A percentile compares a stretch with the other conserved stretches of the same genome.
These are phyloP conservation scores for Taiozyma sp. DNA, from an alignment of 1,139 yeast species.

Conservation along the genomic window DNA sequence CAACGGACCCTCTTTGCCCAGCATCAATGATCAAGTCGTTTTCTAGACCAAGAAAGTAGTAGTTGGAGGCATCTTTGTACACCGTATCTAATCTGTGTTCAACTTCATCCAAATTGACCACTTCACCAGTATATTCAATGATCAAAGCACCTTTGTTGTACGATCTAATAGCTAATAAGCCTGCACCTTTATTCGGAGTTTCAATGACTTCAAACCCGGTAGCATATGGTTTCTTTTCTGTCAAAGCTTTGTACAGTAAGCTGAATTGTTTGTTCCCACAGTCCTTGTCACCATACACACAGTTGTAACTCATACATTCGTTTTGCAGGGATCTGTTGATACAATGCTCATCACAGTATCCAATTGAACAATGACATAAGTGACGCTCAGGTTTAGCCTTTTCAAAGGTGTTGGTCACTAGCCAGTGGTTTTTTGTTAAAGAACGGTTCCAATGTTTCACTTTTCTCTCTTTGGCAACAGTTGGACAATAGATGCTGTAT, in stretches of 20 bases:
- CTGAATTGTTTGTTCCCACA: conserved; percentile 37
- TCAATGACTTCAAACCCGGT: conserved; percentile 30
- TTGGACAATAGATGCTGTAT: conserved; percentile 31
- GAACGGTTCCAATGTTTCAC: conserved; percentile 27
- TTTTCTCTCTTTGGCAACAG: conserved; percentile 19
- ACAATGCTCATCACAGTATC: conserved; percentile 31
- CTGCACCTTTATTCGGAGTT: conserved; percentile 32
- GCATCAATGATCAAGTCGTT: conserved; percentile 35
- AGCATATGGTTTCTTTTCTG: conserved; percentile 23
- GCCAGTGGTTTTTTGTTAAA: conserved; percentile 24
- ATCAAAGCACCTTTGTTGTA: conserved; percentile 33
- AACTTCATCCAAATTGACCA: conserved; percentile 27
- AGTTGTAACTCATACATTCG: conserved; percentile 32
- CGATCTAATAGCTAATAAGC: conserved; percentile 31
- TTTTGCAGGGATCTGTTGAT: conserved; percentile 25
- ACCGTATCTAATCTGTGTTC: conserved; percentile 13
- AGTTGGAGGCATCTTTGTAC: conserved; percentile 20
- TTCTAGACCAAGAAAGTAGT: conserved; percentile 33
- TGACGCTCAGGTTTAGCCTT: conserved; percentile 6
- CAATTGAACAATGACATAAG: conserved; percentile 26
- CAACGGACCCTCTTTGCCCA: conserved; percentile 35
- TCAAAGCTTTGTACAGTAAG: conserved; percentile 11
- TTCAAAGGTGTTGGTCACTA: conserved; percentile 14
- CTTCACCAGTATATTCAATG: conserved; percentile 41
- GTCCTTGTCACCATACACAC: conserved; percentile 29